Conservation (phyloP, 176 grass and related monocot species). For the Lolium rigidum region DNA sequence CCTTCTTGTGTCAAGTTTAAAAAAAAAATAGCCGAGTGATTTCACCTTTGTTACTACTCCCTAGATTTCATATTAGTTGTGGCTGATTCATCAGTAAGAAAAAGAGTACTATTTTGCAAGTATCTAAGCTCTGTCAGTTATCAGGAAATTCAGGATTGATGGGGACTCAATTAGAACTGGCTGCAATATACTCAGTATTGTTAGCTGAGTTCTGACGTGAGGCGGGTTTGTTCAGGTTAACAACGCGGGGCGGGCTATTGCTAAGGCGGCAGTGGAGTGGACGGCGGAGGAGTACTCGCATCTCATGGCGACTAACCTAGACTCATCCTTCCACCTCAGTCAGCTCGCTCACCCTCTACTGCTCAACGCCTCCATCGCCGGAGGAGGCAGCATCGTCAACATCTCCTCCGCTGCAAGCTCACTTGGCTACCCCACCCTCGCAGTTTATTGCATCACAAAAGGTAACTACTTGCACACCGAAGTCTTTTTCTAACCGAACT, state of each 20-base stretch:
- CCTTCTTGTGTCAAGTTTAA: no score
- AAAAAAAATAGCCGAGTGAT: no score
- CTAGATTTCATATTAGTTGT: no score
- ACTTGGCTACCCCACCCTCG: not conserved
- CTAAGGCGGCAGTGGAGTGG: not conserved
- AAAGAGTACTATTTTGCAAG: no score
- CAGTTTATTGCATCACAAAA: not conserved
- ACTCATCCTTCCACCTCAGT: not conserved
- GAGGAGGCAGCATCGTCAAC: slow-evolving; percentile 7
- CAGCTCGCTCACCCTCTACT: not conserved
- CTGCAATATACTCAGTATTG: no score
- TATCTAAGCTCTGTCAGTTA: no score
- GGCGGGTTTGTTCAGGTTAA: not conserved
- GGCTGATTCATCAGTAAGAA: no score
- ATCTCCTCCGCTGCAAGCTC: not conserved
- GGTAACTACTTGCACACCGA: not conserved
- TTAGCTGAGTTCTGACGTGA: no score
- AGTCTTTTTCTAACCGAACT: not conserved
- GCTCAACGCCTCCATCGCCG: not conserved
- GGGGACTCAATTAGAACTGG: no score
- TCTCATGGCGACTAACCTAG: not conserved
- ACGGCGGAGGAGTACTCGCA: not conserved
- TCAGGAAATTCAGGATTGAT: no score
- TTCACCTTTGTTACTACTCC: no score
- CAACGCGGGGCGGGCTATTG: not conserved